phyloP scores from a whole-genome alignment of 2,329 filamentous ascomycete species.

The Akanthomyces uredinophilus region DNA sequence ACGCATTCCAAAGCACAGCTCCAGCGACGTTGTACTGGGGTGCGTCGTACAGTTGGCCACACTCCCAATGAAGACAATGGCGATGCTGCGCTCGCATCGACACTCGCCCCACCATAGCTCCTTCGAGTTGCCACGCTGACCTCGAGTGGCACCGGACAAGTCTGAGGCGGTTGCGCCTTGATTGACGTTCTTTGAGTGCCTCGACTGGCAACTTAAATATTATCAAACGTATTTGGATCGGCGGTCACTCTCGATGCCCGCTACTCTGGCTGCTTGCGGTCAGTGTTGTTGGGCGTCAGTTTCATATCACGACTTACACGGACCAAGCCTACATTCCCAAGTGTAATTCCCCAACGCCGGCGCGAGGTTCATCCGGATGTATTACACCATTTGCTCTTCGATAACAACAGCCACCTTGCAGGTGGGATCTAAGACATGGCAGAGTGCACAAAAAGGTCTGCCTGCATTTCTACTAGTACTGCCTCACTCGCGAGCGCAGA shows the following conservation, averaged over 20 bases:
- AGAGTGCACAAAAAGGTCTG: not conserved
- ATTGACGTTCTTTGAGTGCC: not conserved
- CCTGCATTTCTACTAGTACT: not conserved
- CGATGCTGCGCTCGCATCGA: not conserved
- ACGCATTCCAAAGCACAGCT: not conserved
- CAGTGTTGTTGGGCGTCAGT: not conserved
- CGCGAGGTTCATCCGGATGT: not conserved
- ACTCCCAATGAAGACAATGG: not conserved
- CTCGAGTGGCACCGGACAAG: not conserved
- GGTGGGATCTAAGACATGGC: not conserved
- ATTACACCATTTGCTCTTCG: not conserved
- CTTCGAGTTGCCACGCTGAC: not conserved
- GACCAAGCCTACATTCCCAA: not conserved
- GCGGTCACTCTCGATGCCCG: too few relatives aligned
- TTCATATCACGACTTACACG: not conserved
- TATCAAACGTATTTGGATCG: not conserved
- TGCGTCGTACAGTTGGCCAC: not conserved
- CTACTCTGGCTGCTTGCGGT: not conserved
- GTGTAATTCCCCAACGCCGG: not conserved
- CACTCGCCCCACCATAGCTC: conserved; percentile 4
- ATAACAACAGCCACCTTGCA: not conserved
- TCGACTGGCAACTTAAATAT: not conserved
- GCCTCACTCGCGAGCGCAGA: not conserved
- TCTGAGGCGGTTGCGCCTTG: not conserved
- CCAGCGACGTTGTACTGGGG: not conserved